Evolutionary conservation across 83 land plant genomes (phyloP).

Genomic region (Thuja plicata): DNA sequence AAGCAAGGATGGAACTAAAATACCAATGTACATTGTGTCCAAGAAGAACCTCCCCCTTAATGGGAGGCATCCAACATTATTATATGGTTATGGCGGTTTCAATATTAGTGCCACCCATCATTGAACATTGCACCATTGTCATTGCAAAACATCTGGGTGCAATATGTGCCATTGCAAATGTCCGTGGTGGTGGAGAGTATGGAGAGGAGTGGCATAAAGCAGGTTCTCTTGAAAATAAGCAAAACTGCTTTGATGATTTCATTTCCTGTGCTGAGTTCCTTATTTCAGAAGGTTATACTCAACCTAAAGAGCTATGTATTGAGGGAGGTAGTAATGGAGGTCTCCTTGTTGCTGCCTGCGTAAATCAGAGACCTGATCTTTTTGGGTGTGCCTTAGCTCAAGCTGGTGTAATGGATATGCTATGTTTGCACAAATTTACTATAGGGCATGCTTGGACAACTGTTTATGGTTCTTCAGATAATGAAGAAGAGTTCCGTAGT

Average conservation of each 20-base stretch:
- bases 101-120: constrained; percentile 39
- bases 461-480: constrained; percentile 49
- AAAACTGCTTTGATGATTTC: constrained; percentile 51
- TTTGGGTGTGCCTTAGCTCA: constrained; percentile 47
- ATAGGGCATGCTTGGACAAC: constrained; percentile 56
- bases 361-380: constrained; percentile 47
- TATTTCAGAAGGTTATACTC: constrained; percentile 44
- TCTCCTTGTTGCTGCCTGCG: constrained; percentile 48
- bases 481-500: constrained; percentile 35
- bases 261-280: constrained; percentile 42
- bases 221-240: constrained; percentile 43
- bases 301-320: constrained; percentile 41
- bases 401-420: constrained; percentile 57
- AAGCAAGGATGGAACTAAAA: constrained; percentile 32
- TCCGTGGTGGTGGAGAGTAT: constrained; percentile 57
- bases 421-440: constrained; percentile 49
- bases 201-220: constrained; percentile 53
- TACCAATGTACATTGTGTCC: constrained; percentile 46
- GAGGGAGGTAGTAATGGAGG: constrained; percentile 55
- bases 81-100: constrained; percentile 53
- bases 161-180: constrained; percentile 39
- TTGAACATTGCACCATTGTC: constrained; percentile 35
- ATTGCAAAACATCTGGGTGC: constrained; percentile 37
- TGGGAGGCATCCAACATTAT: constrained; percentile 38
- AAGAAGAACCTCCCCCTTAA: constrained; percentile 27